Base-by-base conservation (phyloP, 139 green algal species). In the Choricystis sp. region DNA sequence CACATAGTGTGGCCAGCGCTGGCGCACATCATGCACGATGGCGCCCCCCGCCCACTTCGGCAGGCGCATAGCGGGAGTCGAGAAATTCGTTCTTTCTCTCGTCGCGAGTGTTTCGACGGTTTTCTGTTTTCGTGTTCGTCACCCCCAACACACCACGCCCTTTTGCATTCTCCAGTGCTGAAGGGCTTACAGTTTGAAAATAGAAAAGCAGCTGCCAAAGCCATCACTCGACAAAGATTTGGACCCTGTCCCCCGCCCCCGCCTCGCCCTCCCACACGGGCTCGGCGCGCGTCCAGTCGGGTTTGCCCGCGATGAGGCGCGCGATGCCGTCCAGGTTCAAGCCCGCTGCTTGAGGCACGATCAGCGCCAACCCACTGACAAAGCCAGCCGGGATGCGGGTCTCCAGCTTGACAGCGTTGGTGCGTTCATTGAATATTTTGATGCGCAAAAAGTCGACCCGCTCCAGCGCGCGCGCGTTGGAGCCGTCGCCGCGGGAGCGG, bases 381-480 rank as follows among this genome's bases (percentile, higher is more conserved):
- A 83, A 83, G 31, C 68, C 71, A 3, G 73, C 70, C 0, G 71
- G 73, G 24, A 83, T 75, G 27, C 77, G 68, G 9, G 77, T 83
- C 73, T 83, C 77, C 58, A 83, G 73, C 60, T 78, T 80, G 3
- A 74, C 72, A 16, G 40, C 9, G 9, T 16, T 16, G 40, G 9
- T 16, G 9, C 9, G 40, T 9, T 9, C 16, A 16, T 52, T 52
- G 40, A 52, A 57, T 69, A 60, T 26, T 14, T 19, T 9, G 56
- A 60, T 60, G 23, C 56, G 56, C 56, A 26, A 9, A 19, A 29
- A 26, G n/a, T 14, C 9, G 14, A 9, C 4, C 14, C 19, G 4
- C 14, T 4, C 19, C 14, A 29, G 56, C n/a, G 56, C 56, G 21
- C 22, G 14, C 25, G 66, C 63, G 0, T 26, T 27, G 59, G 66